Conservation (phyloP, 148 eudicot species). For the Rhododendron ovatum region DNA sequence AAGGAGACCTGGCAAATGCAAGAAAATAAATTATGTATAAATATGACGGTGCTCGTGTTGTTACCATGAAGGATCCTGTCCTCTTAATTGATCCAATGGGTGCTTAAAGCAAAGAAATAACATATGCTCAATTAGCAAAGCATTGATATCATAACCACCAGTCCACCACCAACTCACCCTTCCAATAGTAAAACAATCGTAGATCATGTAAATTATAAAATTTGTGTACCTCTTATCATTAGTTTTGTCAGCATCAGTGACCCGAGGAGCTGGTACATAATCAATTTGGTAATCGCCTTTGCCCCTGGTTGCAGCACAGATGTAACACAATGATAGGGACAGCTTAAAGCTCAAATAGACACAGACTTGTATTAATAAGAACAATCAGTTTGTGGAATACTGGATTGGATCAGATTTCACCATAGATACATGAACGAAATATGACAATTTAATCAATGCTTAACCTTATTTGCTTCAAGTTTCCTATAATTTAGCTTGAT, state of each 20-base stretch:
- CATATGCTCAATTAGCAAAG: background rate
- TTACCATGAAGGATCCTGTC: background rate
- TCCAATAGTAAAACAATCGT: background rate
- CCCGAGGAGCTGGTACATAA: constrained; percentile 79
- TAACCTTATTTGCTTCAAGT: background rate
- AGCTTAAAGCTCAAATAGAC: background rate
- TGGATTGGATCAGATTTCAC: background rate
- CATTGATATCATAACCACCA: background rate
- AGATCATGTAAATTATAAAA: background rate
- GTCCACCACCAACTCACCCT: background rate
- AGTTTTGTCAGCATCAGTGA: constrained; percentile 87
- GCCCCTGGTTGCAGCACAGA: constrained; percentile 51
- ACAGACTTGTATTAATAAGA: background rate
- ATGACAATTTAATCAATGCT: background rate
- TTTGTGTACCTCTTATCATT: constrained; percentile 58
- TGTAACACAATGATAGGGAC: background rate
- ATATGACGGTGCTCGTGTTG: background rate
- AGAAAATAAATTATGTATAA: background rate
- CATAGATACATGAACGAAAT: background rate
- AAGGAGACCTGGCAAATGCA: constrained; percentile 53
- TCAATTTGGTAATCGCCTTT: constrained; percentile 85
- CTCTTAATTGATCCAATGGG: background rate
- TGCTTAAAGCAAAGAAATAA: background rate
- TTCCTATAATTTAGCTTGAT: background rate
- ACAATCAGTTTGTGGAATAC: background rate